Conservation (phyloP, 2,329 filamentous ascomycete species). For the Rhexocercosporidium sp. region DNA sequence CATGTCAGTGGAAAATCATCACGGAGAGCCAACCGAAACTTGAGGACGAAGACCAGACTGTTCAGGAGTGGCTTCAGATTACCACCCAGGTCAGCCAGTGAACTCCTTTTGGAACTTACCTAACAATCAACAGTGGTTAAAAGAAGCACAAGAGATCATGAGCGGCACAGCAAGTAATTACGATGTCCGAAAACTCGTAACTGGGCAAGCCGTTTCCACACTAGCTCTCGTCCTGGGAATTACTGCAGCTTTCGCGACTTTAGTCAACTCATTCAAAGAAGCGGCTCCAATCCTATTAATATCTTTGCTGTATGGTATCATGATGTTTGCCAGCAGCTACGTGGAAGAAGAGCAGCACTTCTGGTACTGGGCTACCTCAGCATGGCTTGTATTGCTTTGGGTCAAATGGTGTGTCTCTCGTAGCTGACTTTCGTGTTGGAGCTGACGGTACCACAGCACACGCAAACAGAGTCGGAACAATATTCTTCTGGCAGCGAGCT, state of each 20-base stretch:
- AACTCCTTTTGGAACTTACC: not conserved
- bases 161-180: conserved; percentile 94
- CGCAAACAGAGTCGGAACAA: conserved; percentile 27
- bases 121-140: conserved; percentile 45
- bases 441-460: conserved; percentile 34
- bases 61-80: conserved; percentile 49
- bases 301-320: conserved; percentile 70
- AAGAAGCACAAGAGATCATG: conserved; percentile 71
- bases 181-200: conserved; percentile 66
- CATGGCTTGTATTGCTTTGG: conserved; percentile 66
- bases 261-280: conserved; percentile 42
- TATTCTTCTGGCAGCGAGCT: conserved; percentile 27
- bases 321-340: conserved; percentile 99
- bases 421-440: not conserved
- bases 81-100: conserved; percentile 48
- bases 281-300: conserved; percentile 55
- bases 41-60: conserved; percentile 36
- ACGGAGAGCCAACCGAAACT: conserved; percentile 31
- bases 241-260: conserved; percentile 48
- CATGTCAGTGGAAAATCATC: conserved; percentile 69
- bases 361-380: conserved; percentile 89
- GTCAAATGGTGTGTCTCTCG: conserved; percentile 46
- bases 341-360: conserved; percentile 99
- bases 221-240: conserved; percentile 43
- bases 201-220: conserved; percentile 49